Evolutionary conservation across 768 basidiomycete species (phyloP).

Genomic region (Podaxis sp.): DNA sequence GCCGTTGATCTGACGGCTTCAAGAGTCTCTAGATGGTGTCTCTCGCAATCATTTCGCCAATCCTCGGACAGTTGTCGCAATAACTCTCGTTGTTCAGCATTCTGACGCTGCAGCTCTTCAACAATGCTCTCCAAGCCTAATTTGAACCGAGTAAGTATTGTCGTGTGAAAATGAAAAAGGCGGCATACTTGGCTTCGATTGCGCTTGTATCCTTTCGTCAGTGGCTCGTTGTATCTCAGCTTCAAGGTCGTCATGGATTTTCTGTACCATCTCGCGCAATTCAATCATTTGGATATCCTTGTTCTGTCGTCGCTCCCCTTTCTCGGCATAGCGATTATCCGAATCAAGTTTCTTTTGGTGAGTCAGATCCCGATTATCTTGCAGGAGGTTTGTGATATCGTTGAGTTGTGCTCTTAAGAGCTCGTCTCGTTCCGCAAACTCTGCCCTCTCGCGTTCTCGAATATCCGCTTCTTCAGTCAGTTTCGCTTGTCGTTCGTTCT

Average conservation of each 20-base stretch:
- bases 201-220: constrained; percentile 50
- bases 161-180: not conserved
- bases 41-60: constrained; percentile 64
- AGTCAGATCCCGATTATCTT: constrained; percentile 60
- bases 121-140: constrained; percentile 60
- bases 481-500: constrained; percentile 58
- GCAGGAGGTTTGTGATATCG: constrained; percentile 73
- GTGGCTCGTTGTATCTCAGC: constrained; percentile 49
- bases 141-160: constrained; percentile 17
- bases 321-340: constrained; percentile 65
- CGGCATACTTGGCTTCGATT: constrained; percentile 53
- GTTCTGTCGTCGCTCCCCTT: constrained; percentile 52
- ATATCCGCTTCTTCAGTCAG: constrained; percentile 59
- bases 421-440: constrained; percentile 59
- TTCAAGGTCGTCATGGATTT: constrained; percentile 55
- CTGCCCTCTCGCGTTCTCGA: constrained; percentile 57
- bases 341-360: constrained; percentile 57
- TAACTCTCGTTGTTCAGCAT: constrained; percentile 55
- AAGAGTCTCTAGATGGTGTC: constrained; percentile 67
- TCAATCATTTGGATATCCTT: constrained; percentile 59
- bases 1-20: constrained; percentile 69
- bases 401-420: constrained; percentile 56
- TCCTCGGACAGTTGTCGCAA: constrained; percentile 56
- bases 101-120: constrained; percentile 57
- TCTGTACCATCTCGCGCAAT: constrained; percentile 59